Percentiles rank a stretch among this genome's conserved stretches.
These are phyloP conservation scores for Zygotorulaspora florentina DNA, from an alignment of 805 yeast species.

Conservation along the genomic window DNA sequence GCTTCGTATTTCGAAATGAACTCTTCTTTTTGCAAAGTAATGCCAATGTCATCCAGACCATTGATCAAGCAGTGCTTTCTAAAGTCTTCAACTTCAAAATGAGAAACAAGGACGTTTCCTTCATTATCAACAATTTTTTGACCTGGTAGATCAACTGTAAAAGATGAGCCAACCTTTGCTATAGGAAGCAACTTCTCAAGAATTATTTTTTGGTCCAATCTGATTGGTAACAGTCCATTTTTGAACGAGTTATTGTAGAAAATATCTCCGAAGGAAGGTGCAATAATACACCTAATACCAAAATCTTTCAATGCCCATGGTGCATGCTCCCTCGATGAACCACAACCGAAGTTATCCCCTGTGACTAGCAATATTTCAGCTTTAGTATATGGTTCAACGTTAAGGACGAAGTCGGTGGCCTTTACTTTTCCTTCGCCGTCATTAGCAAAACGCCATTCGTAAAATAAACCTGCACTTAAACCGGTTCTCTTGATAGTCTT, in stretches of 20 bases:
- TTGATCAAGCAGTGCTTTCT: slow-evolving; percentile 92
- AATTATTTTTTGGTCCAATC: slow-evolving; percentile 78
- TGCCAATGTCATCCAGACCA: slow-evolving; percentile 95
- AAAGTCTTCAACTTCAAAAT: slow-evolving; percentile 84
- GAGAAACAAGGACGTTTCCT: slow-evolving; percentile 71
- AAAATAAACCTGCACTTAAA: slow-evolving; percentile 79
- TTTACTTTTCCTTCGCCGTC: slow-evolving; percentile 66
- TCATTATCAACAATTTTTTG: slow-evolving; percentile 69
- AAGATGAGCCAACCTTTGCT: slow-evolving; percentile 62
- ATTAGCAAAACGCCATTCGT: slow-evolving; percentile 77
- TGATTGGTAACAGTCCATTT: slow-evolving; percentile 90
- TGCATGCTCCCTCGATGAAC: slow-evolving; percentile 98
- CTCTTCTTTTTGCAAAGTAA: slow-evolving; percentile 86
- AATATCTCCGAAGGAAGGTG: slow-evolving; percentile 97
- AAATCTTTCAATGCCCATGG: slow-evolving; percentile 99
- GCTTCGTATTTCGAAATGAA: slow-evolving; percentile 71
- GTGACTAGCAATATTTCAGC: slow-evolving; percentile 85
- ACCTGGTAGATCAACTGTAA: slow-evolving; percentile 80
- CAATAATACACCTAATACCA: slow-evolving; percentile 92
- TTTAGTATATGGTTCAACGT: slow-evolving; percentile 73
- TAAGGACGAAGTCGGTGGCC: slow-evolving; percentile 86
- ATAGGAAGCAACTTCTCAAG: slow-evolving; percentile 68
- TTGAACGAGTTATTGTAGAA: slow-evolving; percentile 96
- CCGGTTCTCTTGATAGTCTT: slow-evolving; percentile 98
- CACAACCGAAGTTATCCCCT: slow-evolving; percentile 98